Evolutionary conservation across 78 protist genomes (phyloP).

Genomic region (Dictyostelium purpureum): DNA sequence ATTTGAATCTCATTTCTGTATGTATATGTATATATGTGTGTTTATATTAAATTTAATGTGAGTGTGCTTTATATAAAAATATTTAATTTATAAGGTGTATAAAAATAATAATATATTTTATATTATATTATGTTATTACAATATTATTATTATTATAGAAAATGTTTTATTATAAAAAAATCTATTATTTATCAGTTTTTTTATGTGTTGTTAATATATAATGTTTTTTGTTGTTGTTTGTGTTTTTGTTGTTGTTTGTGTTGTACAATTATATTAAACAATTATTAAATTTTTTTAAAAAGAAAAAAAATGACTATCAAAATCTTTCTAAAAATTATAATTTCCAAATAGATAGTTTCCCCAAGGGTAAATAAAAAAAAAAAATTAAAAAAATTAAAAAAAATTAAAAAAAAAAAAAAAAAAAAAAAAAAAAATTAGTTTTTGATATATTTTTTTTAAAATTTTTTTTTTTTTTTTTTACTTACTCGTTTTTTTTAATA

Average conservation of each 20-base stretch:
- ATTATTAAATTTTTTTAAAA: too few species aligned
- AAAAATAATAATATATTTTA: not conserved
- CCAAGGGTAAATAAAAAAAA: not conserved
- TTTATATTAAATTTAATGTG: not conserved
- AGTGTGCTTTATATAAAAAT: not conserved
- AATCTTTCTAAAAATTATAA: too few species aligned
- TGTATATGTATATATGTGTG: not conserved
- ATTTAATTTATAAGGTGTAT: not conserved
- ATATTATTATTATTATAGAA: too few species aligned
- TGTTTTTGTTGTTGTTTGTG: not conserved
- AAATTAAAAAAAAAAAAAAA: not conserved
- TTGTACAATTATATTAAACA: too few species aligned
- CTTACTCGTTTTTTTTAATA: not conserved
- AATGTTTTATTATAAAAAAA: too few species aligned
- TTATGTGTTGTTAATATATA: not conserved
- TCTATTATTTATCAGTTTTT: not conserved
- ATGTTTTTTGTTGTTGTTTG: not conserved
- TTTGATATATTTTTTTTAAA: not conserved
- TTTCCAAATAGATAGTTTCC: not conserved
- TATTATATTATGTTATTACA: not conserved
- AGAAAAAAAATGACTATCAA: not conserved
- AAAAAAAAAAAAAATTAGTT: not conserved
- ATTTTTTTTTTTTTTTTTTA: slow-evolving; percentile 10
- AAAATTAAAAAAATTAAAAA: not conserved
- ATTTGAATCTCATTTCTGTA: slow-evolving; percentile 55